Evolutionary conservation across 148 eudicot species (phyloP).

Genomic region (Camellia granthamiana): DNA sequence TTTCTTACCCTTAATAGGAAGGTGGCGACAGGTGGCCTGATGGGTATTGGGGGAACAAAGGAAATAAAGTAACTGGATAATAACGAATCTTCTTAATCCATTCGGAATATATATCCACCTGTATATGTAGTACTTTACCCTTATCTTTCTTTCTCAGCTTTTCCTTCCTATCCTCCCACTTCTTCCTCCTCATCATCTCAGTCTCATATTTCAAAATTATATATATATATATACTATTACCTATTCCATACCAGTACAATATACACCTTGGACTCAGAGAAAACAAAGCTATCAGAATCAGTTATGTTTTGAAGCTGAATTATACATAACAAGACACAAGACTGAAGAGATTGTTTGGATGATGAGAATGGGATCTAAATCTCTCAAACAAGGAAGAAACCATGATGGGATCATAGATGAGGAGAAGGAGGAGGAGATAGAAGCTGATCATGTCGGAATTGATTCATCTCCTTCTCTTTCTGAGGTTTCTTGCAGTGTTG

Average conservation of each 20-base stretch:
- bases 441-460: background rate
- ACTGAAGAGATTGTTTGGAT: background rate
- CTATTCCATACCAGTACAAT: no score
- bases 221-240: background rate
- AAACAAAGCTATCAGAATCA: no score
- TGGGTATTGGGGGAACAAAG: conserved; percentile 8
- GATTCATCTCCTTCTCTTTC: conserved; percentile 20
- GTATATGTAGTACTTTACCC: background rate
- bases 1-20: no score
- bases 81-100: conserved; percentile 23
- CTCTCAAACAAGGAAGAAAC: conserved; percentile 17
- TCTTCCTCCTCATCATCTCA: background rate
- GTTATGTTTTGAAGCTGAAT: no score
- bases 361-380: conserved; percentile 24
- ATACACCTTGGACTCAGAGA: background rate
- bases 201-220: background rate
- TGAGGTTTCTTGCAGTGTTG: conserved; percentile 13
- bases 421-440: no score
- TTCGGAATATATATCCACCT: background rate
- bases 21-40: conserved; percentile 11
- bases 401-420: conserved; percentile 29
- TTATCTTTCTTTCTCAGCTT: background rate
- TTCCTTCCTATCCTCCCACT: conserved; percentile 1
- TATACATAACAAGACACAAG: no score
- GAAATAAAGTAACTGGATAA: conserved; percentile 12